Percentiles rank a stretch among this genome's conserved stretches.
These are phyloP conservation scores for Aspergillus aculeatus DNA, from an alignment of 2,329 filamentous ascomycete species.

Conservation along the genomic window DNA sequence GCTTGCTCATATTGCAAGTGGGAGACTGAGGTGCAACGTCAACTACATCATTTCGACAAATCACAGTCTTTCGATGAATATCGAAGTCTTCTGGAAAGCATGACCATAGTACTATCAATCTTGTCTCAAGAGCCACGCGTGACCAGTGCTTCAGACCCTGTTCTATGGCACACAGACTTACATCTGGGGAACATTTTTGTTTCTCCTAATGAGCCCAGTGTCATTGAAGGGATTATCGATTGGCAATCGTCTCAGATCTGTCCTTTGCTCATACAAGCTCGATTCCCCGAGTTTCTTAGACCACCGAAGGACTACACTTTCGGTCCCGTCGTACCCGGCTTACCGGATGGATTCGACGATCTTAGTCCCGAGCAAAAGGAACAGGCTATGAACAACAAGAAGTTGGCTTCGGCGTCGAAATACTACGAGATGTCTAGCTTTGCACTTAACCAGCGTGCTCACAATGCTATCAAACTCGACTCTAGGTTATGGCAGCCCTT, in stretches of 20 bases:
- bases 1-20: too few relatives aligned
- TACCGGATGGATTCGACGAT: slow-evolving; percentile 20
- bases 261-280: slow-evolving; percentile 26
- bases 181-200: slow-evolving; percentile 28
- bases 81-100: slow-evolving; percentile 16
- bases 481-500: slow-evolving; percentile 24
- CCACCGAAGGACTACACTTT: slow-evolving; percentile 20
- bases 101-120: slow-evolving; percentile 11
- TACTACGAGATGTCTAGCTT: slow-evolving; percentile 26
- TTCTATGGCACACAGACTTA: slow-evolving; percentile 25
- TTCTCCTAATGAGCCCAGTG: slow-evolving; percentile 18
- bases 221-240: slow-evolving; percentile 26
- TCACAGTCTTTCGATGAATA: slow-evolving; percentile 11
- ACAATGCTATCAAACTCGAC: slow-evolving; percentile 22
- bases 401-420: slow-evolving; percentile 19
- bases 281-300: slow-evolving; percentile 21
- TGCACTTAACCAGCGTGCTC: slow-evolving; percentile 19
- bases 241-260: slow-evolving; percentile 23
- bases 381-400: slow-evolving; percentile 7
- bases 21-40: too few relatives aligned
- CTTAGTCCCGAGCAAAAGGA: slow-evolving; percentile 13
- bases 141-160: slow-evolving; percentile 9
- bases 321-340: slow-evolving; percentile 13
- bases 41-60: too few relatives aligned
- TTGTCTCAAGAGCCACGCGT: slow-evolving; percentile 19